Evolutionary conservation across 495 filamentous ascomycete genomes (phyloP).

Genomic region (Neurospora hispaniola): DNA sequence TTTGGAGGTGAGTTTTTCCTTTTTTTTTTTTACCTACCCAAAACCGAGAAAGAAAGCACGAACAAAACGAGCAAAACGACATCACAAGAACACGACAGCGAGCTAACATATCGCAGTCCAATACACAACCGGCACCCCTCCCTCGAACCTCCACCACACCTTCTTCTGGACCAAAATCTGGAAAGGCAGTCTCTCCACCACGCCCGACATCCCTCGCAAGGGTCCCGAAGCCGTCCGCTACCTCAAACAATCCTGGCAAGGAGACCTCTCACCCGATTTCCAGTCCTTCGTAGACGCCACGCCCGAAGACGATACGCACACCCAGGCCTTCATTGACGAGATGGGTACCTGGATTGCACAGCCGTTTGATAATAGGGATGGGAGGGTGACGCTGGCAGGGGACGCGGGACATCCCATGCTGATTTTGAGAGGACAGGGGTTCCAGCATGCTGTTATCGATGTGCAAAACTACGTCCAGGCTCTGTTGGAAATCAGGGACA

Average conservation of each 20-base stretch:
- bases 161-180: slow-evolving; percentile 28
- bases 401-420: slow-evolving; percentile 53
- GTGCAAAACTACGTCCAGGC: slow-evolving; percentile 30
- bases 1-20: slow-evolving; percentile 6
- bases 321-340: slow-evolving; percentile 11
- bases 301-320: slow-evolving; percentile 21
- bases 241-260: slow-evolving; percentile 27
- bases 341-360: slow-evolving; percentile 28
- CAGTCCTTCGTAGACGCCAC: slow-evolving; percentile 31
- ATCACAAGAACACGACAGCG: no score
- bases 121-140: slow-evolving; percentile 7
- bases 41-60: no score
- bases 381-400: slow-evolving; percentile 41
- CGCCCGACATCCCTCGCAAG: slow-evolving; percentile 1
- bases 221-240: slow-evolving; percentile 24
- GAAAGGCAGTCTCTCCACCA: slow-evolving; percentile 9
- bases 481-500: slow-evolving; percentile 15
- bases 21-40: no score
- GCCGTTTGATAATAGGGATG: slow-evolving; percentile 38
- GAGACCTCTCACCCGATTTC: slow-evolving; percentile 23
- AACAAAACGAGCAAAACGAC: no score
- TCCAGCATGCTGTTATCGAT: slow-evolving; percentile 39
- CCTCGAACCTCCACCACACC: slow-evolving; percentile 1
- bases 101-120: not conserved
- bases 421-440: slow-evolving; percentile 42